A percentile compares a stretch with the other conserved stretches of the same genome.
These are phyloP conservation scores for Zygosaccharomyces kombuchaensis DNA, from an alignment of 805 yeast species.

Conservation along the genomic window DNA sequence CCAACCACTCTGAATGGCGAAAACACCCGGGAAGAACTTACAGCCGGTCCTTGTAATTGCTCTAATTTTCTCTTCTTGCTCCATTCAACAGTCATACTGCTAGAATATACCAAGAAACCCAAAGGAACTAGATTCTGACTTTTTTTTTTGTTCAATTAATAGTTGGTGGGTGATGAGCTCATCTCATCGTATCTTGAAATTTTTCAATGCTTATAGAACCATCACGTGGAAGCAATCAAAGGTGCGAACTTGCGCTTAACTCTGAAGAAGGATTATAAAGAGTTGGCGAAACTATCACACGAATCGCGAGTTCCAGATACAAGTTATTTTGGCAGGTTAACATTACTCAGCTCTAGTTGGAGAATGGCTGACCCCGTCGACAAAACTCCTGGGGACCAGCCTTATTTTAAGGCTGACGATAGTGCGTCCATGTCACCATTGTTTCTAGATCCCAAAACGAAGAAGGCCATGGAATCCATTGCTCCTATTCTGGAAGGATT, in stretches of 20 bases:
- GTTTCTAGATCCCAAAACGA: conserved; percentile 32
- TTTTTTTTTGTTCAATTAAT: not conserved
- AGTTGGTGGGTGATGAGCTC: not conserved
- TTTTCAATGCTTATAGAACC: conserved; percentile 1
- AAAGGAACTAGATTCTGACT: not conserved
- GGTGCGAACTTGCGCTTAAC: not conserved
- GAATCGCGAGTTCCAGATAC: not conserved
- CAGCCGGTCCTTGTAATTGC: not conserved
- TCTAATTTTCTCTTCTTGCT: conserved; percentile 23
- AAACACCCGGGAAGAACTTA: conserved; percentile 53
- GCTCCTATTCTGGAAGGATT: conserved; percentile 75
- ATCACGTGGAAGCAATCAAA: not conserved
- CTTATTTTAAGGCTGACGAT: conserved; percentile 2
- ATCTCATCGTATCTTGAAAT: conserved; percentile 10
- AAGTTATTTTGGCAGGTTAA: not conserved
- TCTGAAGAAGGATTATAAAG: not conserved
- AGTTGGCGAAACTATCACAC: not conserved
- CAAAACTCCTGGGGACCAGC: not conserved
- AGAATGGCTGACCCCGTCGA: conserved; percentile 1
- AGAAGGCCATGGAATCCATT: conserved; percentile 69
- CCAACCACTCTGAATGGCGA: conserved; percentile 90
- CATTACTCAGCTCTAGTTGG: not conserved
- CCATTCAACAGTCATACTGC: conserved; percentile 8
- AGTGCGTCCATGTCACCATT: conserved; percentile 31
- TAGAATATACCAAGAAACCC: not conserved